Evolutionary conservation across 2,329 filamentous ascomycete species (phyloP), one percentile per base, ranked within the genome.

Genomic region (Zymoseptoria tritici): DNA sequence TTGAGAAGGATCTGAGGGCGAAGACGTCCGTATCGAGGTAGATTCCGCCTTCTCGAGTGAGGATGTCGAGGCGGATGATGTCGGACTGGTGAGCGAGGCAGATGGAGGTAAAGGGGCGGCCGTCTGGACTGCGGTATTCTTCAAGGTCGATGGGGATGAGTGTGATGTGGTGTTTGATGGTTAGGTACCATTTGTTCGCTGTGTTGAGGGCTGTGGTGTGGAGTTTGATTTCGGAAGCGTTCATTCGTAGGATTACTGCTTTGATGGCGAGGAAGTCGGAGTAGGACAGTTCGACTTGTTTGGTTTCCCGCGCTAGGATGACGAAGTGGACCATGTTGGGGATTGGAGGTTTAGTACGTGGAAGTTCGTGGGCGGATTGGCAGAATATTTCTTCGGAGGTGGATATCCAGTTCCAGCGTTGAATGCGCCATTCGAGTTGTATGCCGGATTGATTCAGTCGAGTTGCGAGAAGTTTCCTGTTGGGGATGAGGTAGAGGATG

Each of bases 1-100:
- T 20, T 11, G 55, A 52, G 29, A 64, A 64, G 8, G 60, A 56
- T 31, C 57, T 62, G 26, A 64, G 51, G 8, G 55, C 51, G 42
- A 58, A 64, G 26, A 62, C 60, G n/a, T 64, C 62, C 9, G 60
- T 64, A 50, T 64, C 62, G 16, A 64, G 54, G 31, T 64, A 64
- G 7, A 64, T 60, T 2, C 62, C 62, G 19, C 62, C 62, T 59
- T 62, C 60, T 9, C 42, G 50, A 9, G 51, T 36, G 29, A 64
- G 52, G 31, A 64, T 56, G 16, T 42, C 50, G 9, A 64, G 53
- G 6, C 62, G 62, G 4, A 64, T 13, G 16, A 64, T 52, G 29
- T 64, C 62, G 4, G 60, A 53, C 22, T 64, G 62, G 22, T 64
- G 62, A 11, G 57, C 46, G 26, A 64, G 51, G 8, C 24, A 21